Base-by-base conservation (phyloP, 805 yeast genomes). In the Kazachstania taianensis region DNA sequence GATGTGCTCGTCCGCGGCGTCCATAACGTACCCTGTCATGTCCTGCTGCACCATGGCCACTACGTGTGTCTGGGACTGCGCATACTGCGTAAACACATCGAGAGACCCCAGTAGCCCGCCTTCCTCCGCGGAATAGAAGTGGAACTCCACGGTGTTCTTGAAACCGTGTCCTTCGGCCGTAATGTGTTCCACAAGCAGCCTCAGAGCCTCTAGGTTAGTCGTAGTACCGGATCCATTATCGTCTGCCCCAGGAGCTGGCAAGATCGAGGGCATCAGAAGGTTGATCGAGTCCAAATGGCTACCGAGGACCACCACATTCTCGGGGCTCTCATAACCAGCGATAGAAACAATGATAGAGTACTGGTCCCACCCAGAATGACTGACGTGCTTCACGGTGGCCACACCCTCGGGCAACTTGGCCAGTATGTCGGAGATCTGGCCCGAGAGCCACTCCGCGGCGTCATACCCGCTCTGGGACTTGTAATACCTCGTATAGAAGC, bases 121-220 rank as follows among this genome's bases (percentile, higher is more conserved):
- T 66, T 89, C 97, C 63, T 89, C 97, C 2, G 94, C 97, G 19
- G 94, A 74, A 63, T 85, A 89, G 68, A 85, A 89, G 61, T 89
- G 97, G 64, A 89, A 87, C 56, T 89, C 94, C 14, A 89, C 59
- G 0, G 94, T 74, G 59, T 85, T 83, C 29, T 69, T 61, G 10
- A 87, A 85, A 39, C 60, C 48, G 45, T 69, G 68, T 0, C 65
- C 56, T 24, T 39, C 35, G 5, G 36, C 30, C 7, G 44, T 22
- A 12, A 49, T 35, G 32, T 45, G 42, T 24, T 61, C 64, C 6
- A 71, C 57, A 19, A 84, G 60, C 12, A 81, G 59, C 44, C 92
- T 69, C 48, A 86, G 69, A 1, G 86, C 75, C 55, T 86, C 94
- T 37, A 86, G 57, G 22, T 73, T 70, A 2, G 94, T 79, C 4